Conservation (phyloP, 2,329 filamentous ascomycete genomes). For the Cladophialophora carrionii region DNA sequence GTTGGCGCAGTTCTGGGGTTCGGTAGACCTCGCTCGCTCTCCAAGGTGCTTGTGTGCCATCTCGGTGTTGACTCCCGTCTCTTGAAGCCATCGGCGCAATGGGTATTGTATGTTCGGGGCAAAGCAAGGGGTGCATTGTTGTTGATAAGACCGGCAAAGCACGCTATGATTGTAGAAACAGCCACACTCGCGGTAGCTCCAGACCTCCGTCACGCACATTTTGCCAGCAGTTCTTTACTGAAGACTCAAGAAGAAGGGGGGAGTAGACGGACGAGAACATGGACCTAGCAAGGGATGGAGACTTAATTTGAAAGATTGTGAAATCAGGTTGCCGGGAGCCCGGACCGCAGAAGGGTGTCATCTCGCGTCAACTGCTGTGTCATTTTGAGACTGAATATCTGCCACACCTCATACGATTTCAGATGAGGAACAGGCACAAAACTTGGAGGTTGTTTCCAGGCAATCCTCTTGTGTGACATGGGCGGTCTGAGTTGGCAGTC, state of each 20-base stretch:
- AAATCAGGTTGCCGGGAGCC: constrained; percentile 22
- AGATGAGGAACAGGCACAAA: constrained; percentile 1
- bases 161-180: constrained; percentile 33
- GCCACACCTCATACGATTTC: constrained; percentile 19
- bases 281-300: constrained; percentile 19
- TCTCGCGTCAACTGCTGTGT: constrained; percentile 12
- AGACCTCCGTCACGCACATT: constrained; percentile 38
- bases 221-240: background rate
- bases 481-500: constrained; percentile 7
- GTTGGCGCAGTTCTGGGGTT: constrained; percentile 28
- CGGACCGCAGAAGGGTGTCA: constrained; percentile 23
- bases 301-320: constrained; percentile 19
- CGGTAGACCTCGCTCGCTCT: constrained; percentile 12
- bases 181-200: constrained; percentile 37
- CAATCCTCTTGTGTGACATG: constrained; percentile 20
- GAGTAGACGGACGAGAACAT: background rate
- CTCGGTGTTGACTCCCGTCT: constrained; percentile 8
- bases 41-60: background rate
- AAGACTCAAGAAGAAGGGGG: background rate
- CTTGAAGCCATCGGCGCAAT: constrained; percentile 20
- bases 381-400: constrained; percentile 12
- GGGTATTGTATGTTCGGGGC: constrained; percentile 21
- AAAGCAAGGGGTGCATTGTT: constrained; percentile 16
- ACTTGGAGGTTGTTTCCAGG: background rate
- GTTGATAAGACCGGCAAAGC: constrained; percentile 24